Conservation (phyloP, 345 rosid genomes). For the Hypericum androsaemum region DNA sequence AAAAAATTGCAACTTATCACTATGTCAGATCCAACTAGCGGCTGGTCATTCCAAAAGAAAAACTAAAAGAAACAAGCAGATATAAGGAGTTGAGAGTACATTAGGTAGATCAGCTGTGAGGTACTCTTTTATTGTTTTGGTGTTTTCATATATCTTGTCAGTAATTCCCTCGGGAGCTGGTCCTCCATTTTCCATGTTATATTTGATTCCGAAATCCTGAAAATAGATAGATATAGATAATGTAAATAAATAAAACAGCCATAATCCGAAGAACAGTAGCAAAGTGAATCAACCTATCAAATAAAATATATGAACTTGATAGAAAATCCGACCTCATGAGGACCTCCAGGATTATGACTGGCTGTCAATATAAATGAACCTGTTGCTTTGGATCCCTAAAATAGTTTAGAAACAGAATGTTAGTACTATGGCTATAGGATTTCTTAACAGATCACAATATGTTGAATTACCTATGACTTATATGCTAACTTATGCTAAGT, state of each 20-base stretch:
- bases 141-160: slow-evolving; percentile 88
- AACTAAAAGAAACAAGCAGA: not conserved
- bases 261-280: too few relatives aligned
- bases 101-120: slow-evolving; percentile 64
- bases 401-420: slow-evolving; percentile 10
- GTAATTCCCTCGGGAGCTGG: slow-evolving; percentile 98
- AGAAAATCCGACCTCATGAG: slow-evolving; percentile 57
- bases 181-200: slow-evolving; percentile 99
- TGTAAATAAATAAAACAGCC: too few relatives aligned
- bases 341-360: slow-evolving; percentile 99
- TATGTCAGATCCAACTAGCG: not conserved
- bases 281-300: not conserved
- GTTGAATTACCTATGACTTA: too few relatives aligned
- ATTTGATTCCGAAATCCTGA: slow-evolving; percentile 98
- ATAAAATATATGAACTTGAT: not conserved
- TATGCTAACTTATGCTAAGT: too few relatives aligned
- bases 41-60: not conserved
- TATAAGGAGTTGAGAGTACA: slow-evolving; percentile 28
- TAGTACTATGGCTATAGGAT: not conserved
- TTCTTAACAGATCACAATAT: too few relatives aligned
- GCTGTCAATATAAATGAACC: slow-evolving; percentile 98
- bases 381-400: slow-evolving; percentile 85
- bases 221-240: not conserved
- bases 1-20: slow-evolving; percentile 1
- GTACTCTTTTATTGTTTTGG: slow-evolving; percentile 83